Conservation (phyloP, 73 alveolate species). For the Effrenium voratum region DNA sequence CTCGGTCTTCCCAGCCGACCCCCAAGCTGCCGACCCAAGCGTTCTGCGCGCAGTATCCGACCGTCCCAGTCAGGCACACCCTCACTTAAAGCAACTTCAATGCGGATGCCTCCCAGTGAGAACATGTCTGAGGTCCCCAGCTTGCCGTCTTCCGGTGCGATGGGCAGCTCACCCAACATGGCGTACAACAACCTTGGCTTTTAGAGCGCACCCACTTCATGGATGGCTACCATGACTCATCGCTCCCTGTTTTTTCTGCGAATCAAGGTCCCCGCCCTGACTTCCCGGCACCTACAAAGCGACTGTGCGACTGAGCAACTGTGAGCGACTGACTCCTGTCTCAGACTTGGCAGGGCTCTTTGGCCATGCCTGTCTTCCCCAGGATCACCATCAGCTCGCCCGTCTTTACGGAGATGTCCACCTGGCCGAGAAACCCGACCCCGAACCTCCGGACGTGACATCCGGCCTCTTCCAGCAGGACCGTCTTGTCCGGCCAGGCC, state of each 20-base stretch:
- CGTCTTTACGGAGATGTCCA: slow-evolving; percentile 38
- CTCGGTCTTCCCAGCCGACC: neutral
- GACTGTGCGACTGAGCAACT: too few species aligned
- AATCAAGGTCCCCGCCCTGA: slow-evolving; percentile 17
- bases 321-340: too few species aligned
- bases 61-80: slow-evolving; percentile 23
- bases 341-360: too few species aligned
- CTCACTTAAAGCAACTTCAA: neutral
- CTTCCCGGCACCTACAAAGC: slow-evolving; percentile 58
- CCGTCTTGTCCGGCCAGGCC: slow-evolving; percentile 76
- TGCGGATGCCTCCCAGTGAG: too few species aligned
- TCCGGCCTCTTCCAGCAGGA: slow-evolving; percentile 34
- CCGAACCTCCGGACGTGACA: neutral
- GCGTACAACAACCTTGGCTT: slow-evolving; percentile 47
- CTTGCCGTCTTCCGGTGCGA: slow-evolving; percentile 26
- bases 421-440: neutral
- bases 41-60: slow-evolving; percentile 65
- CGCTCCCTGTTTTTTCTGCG: neutral
- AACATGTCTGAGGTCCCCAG: too few species aligned
- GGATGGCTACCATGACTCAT: neutral
- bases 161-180: slow-evolving; percentile 74
- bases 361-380: slow-evolving; percentile 84
- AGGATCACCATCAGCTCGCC: slow-evolving; percentile 74
- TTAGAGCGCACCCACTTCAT: neutral
- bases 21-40: slow-evolving; percentile 48